Evolutionary conservation across 2,329 filamentous ascomycete species (phyloP).

Genomic region (Pseudogymnoascus sp.): DNA sequence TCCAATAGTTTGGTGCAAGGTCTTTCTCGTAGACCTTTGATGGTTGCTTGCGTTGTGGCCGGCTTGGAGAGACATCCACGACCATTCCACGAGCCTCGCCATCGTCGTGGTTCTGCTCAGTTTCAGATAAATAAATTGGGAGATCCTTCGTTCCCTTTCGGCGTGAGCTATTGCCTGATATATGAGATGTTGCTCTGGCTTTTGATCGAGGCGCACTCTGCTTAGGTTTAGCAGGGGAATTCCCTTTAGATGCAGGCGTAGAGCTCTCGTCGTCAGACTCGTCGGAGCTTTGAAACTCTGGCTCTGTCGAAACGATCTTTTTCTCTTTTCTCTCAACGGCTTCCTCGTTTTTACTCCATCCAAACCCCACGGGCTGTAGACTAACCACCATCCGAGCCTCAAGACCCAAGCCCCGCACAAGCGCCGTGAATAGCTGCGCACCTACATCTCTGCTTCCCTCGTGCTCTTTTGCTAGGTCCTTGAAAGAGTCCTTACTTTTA

Average conservation of each 20-base stretch:
- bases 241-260: slow-evolving; percentile 13
- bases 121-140: slow-evolving; percentile 36
- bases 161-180: slow-evolving; percentile 16
- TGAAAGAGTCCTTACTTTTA: slow-evolving; percentile 57
- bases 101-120: slow-evolving; percentile 45
- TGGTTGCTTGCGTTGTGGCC: slow-evolving; percentile 13
- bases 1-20: slow-evolving; percentile 84
- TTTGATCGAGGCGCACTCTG: slow-evolving; percentile 12
- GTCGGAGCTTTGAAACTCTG: slow-evolving; percentile 29
- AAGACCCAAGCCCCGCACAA: slow-evolving; percentile 71
- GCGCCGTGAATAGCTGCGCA: slow-evolving; percentile 79
- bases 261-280: slow-evolving; percentile 16
- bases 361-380: slow-evolving; percentile 79
- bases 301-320: slow-evolving; percentile 28
- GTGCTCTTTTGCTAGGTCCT: slow-evolving; percentile 57
- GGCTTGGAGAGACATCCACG: slow-evolving; percentile 39
- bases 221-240: slow-evolving; percentile 17
- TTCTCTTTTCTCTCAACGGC: slow-evolving; percentile 40
- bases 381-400: slow-evolving; percentile 78
- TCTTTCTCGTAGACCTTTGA: slow-evolving; percentile 60
- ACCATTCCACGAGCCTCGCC: slow-evolving; percentile 42
- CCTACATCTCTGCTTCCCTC: slow-evolving; percentile 81
- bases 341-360: slow-evolving; percentile 82
- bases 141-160: slow-evolving; percentile 25
- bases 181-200: slow-evolving; percentile 19